phyloP scores from a whole-genome alignment of 2,329 filamentous ascomycete species.

The Neopestalotiopsis sp. region DNA sequence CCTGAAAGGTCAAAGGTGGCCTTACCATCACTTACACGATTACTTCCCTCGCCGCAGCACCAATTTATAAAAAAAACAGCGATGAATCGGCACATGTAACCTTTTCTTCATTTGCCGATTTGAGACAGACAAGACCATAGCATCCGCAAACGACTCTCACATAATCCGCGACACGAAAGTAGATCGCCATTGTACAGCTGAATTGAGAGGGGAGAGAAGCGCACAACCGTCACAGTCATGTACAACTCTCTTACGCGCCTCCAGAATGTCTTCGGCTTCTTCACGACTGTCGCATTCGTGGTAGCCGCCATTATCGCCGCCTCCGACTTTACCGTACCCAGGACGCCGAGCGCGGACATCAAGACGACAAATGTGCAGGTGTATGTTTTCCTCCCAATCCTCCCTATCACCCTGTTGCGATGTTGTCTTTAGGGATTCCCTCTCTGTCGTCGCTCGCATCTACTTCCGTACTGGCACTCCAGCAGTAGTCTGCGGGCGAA shows the following conservation, averaged over 20 bases:
- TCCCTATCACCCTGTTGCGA: no score
- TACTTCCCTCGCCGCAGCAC: neutral
- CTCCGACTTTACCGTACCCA: conserved; percentile 74
- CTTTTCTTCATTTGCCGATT: neutral
- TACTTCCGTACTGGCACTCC: neutral
- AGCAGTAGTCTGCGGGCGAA: no score
- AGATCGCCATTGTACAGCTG: neutral
- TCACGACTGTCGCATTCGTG: conserved; percentile 89
- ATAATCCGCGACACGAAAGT: neutral
- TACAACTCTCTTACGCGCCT: conserved; percentile 83
- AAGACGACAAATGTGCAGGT: conserved; percentile 81
- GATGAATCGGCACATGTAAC: neutral
- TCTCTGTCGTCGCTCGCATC: neutral
- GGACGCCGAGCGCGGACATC: conserved; percentile 69
- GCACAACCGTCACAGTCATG: conserved; percentile 57
- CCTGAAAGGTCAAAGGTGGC: conserved; percentile 22
- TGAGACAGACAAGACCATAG: neutral
- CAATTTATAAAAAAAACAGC: neutral
- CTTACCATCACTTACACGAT: conserved; percentile 11
- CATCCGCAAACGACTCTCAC: neutral
- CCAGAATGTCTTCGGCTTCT: conserved; percentile 97
- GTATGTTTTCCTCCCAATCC: conserved; percentile 52
- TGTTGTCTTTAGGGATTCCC: neutral
- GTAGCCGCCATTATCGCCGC: conserved; percentile 81
- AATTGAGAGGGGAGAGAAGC: neutral